Conservation (phyloP, 73 alveolate genomes). For the Stentor coeruleus region DNA sequence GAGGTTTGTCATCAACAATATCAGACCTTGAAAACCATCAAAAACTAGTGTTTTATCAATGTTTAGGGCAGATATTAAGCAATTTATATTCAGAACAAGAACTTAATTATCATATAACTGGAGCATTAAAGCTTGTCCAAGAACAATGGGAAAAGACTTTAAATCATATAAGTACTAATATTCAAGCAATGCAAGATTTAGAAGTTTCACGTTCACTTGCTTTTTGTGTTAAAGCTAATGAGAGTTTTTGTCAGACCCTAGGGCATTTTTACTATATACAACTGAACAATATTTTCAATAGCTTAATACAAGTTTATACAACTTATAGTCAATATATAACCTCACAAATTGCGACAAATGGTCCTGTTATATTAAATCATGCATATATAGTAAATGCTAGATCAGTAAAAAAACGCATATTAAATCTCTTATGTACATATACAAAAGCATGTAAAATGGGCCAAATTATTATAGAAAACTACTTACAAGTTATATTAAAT, state of each 20-base stretch:
- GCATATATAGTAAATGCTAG: constrained; percentile 43
- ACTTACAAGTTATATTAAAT: constrained; percentile 40
- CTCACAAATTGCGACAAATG: constrained; percentile 41
- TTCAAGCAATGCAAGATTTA: constrained; percentile 53
- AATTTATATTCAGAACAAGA: constrained; percentile 54
- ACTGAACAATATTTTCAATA: constrained; percentile 60
- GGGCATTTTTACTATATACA: constrained; percentile 78
- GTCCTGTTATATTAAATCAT: constrained; percentile 36
- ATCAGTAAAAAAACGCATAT: constrained; percentile 67
- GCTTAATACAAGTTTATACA: constrained; percentile 61
- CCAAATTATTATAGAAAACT: constrained; percentile 21
- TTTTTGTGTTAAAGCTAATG: constrained; percentile 72
- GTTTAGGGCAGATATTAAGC: constrained; percentile 89
- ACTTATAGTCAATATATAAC: constrained; percentile 59
- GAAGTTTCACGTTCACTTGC: constrained; percentile 70
- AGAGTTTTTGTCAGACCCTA: constrained; percentile 79
- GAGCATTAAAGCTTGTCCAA: constrained; percentile 60
- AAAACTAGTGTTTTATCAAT: constrained; percentile 89
- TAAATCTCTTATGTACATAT: constrained; percentile 58
- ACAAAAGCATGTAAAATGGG: constrained; percentile 38
- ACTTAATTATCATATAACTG: constrained; percentile 48
- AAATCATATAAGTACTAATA: constrained; percentile 55
- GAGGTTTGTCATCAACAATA: constrained; percentile 76
- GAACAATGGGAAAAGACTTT: constrained; percentile 71
- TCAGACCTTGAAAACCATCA: constrained; percentile 83